These are phyloP conservation scores for Raffaelea deltoideospora DNA, from an alignment of 2,329 filamentous ascomycete species.

Conservation along the genomic window DNA sequence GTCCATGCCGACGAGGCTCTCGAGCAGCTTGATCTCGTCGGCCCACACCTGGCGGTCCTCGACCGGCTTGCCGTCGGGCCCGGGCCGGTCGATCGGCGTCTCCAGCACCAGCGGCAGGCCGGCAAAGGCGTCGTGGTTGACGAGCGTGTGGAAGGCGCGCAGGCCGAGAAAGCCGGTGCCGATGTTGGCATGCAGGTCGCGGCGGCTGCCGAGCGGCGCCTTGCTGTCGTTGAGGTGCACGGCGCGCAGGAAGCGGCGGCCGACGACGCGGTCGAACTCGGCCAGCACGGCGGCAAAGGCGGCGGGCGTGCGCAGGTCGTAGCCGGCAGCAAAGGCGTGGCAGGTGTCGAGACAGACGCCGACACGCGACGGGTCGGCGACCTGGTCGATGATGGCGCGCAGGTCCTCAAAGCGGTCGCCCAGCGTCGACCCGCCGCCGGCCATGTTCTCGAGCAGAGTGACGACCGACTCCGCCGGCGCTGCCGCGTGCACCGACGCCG, in stretches of 20 bases:
- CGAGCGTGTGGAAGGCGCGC: conserved; percentile 75
- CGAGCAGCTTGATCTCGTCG: conserved; percentile 84
- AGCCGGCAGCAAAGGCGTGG: conserved; percentile 87
- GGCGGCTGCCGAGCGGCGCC: conserved; percentile 64
- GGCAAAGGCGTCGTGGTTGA: conserved; percentile 67
- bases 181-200: conserved; percentile 91
- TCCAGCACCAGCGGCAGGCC: conserved; percentile 84
- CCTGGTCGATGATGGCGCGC: conserved; percentile 62
- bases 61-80: conserved; percentile 46
- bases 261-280: conserved; percentile 65
- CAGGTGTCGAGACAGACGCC: conserved; percentile 96
- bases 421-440: conserved; percentile 73
- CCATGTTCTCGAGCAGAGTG: conserved; percentile 92
- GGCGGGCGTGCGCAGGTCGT: conserved; percentile 66
- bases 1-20: conserved; percentile 77
- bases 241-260: conserved; percentile 64
- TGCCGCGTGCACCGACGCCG: conserved; percentile 43
- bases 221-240: conserved; percentile 95
- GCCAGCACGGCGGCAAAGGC: conserved; percentile 59
- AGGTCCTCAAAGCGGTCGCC: conserved; percentile 79
- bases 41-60: conserved; percentile 83
- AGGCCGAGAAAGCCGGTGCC: conserved; percentile 88
- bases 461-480: conserved; percentile 46
- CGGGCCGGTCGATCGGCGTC: conserved; percentile 73
- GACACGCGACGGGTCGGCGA: conserved; percentile 69